A percentile compares a stretch with the other conserved stretches of the same genome.
phyloP scores from a whole-genome alignment of 2,329 filamentous ascomycete genomes.

The Talaromyces sp. region DNA sequence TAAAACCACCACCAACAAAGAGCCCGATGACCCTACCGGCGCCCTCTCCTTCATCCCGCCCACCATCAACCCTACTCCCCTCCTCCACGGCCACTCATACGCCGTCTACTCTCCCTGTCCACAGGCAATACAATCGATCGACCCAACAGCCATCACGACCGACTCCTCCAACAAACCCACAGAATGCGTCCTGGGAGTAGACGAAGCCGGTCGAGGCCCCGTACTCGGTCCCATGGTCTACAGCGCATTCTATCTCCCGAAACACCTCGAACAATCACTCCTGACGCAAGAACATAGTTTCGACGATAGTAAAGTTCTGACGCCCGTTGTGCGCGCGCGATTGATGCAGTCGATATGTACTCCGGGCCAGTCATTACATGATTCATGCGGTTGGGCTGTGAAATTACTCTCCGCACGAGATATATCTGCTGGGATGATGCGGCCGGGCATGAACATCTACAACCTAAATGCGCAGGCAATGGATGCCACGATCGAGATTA shows the following conservation, averaged over 20 bases:
- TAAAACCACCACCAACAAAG: background rate
- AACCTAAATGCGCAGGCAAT: constrained; percentile 96
- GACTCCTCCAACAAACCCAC: constrained; percentile 41
- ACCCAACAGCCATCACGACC: constrained; percentile 43
- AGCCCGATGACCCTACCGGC: constrained; percentile 30
- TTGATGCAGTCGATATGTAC: constrained; percentile 72
- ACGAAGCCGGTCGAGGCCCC: constrained; percentile 89
- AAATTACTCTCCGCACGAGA: constrained; percentile 76
- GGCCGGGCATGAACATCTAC: constrained; percentile 55
- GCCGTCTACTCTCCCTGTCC: constrained; percentile 69
- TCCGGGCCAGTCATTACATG: constrained; percentile 53
- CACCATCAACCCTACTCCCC: constrained; percentile 56
- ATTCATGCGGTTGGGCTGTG: constrained; percentile 78
- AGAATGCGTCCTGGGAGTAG: constrained; percentile 78
- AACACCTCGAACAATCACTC: constrained; percentile 64
- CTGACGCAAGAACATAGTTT: constrained; percentile 79
- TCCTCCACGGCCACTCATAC: constrained; percentile 66
- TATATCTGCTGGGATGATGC: constrained; percentile 75
- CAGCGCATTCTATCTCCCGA: constrained; percentile 66
- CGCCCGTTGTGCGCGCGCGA: constrained; percentile 68
- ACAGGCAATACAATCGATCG: constrained; percentile 34
- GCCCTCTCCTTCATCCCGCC: constrained; percentile 60
- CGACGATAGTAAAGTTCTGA: constrained; percentile 92
- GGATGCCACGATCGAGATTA: constrained; percentile 82
- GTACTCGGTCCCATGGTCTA: constrained; percentile 78